A percentile compares a stretch with the other conserved stretches of the same genome.
Evolutionary conservation across 108 stramenopile species (phyloP).

Genomic region (Parietichytrium sp.): DNA sequence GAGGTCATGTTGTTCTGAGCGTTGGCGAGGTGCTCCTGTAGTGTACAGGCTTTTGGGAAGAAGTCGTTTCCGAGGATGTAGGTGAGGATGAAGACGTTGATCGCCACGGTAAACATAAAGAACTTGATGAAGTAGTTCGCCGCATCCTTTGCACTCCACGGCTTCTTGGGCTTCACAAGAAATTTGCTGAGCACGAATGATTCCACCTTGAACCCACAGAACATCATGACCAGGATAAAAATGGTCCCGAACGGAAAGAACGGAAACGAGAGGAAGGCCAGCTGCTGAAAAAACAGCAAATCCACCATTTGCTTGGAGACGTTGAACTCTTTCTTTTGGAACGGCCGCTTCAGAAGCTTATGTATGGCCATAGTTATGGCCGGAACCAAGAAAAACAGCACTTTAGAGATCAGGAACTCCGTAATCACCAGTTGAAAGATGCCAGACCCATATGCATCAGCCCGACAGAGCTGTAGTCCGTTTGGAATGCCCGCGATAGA

Average conservation of each 20-base stretch:
- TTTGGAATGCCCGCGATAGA: neutral
- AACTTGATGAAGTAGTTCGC: slow-evolving; percentile 40
- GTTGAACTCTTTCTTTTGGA: neutral
- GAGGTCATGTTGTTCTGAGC: neutral
- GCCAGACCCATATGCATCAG: slow-evolving; percentile 1
- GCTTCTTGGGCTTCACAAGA: slow-evolving; percentile 9
- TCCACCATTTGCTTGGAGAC: slow-evolving; percentile 41
- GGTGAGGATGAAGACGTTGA: neutral
- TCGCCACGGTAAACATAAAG: neutral
- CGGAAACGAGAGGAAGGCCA: slow-evolving; percentile 17
- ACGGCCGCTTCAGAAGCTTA: slow-evolving; percentile 23
- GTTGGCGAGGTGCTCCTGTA: neutral
- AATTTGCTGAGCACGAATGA: neutral
- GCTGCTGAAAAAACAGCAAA: slow-evolving; percentile 15
- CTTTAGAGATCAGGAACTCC: neutral
- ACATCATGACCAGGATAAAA: slow-evolving; percentile 9
- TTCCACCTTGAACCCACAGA: slow-evolving; percentile 1
- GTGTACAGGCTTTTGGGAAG: neutral
- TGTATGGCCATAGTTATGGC: neutral
- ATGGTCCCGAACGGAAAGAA: slow-evolving; percentile 31
- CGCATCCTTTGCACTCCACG: slow-evolving; percentile 22
- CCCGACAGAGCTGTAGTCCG: neutral
- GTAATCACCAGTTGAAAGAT: slow-evolving; percentile 25
- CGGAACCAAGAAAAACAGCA: neutral
- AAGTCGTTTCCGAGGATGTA: neutral